Conservation (phyloP, 2,329 filamentous ascomycete species). For the Paecilomyces formosus region DNA sequence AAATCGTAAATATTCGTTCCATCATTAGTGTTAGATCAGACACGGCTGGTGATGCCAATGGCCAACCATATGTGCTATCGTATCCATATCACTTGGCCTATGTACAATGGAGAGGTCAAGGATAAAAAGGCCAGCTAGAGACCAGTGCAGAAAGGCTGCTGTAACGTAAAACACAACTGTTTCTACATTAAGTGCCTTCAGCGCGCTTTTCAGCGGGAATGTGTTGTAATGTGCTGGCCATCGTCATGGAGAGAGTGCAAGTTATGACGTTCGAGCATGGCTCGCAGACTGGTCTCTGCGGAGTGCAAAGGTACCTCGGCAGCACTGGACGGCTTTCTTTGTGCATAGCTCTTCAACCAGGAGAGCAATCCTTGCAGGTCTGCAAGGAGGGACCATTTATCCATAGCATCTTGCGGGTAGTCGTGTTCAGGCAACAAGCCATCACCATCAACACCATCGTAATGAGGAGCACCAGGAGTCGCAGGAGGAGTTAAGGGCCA, state of each 20-base stretch:
- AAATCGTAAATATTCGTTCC: background rate
- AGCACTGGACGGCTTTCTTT: conserved; percentile 2
- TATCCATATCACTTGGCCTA: background rate
- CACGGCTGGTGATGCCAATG: background rate
- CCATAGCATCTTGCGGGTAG: background rate
- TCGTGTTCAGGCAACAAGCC: background rate
- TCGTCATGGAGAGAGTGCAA: background rate
- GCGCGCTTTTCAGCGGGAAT: background rate
- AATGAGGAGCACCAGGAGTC: conserved; percentile 3
- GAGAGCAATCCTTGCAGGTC: conserved; percentile 27
- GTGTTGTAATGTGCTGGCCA: conserved; percentile 3
- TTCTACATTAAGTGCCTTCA: background rate
- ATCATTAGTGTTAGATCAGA: background rate
- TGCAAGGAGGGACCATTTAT: conserved; percentile 12
- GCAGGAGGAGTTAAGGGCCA: conserved; percentile 8
- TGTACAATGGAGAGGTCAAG: background rate
- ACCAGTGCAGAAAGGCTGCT: background rate
- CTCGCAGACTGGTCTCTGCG: conserved; percentile 29
- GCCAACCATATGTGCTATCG: background rate
- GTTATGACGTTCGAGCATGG: conserved; percentile 24
- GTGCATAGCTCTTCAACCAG: conserved; percentile 21
- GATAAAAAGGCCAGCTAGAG: background rate
- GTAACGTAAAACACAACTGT: background rate
- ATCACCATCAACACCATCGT: background rate
- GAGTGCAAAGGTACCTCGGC: conserved; percentile 17